Conservation (phyloP, 208 protist species). For the Trypanosoma rangeli region DNA sequence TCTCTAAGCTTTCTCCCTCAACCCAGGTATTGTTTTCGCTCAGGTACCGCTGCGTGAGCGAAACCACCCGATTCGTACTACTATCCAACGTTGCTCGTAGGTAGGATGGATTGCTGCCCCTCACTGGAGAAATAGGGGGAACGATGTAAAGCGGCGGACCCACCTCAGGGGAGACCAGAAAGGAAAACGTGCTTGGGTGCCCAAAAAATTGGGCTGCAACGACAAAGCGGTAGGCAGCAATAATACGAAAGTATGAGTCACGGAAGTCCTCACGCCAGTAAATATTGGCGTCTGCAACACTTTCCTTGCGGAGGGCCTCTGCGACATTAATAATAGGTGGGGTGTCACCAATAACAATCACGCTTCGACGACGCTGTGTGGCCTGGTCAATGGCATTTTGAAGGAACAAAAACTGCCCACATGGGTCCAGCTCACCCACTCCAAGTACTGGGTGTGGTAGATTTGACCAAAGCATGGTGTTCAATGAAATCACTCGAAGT, state of each 20-base stretch:
- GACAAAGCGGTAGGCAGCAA: conserved; percentile 44
- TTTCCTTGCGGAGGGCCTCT: conserved; percentile 35
- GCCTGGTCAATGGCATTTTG: conserved; percentile 42
- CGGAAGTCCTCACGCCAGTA: conserved; percentile 71
- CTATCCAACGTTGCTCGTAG: conserved; percentile 47
- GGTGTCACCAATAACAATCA: conserved; percentile 73
- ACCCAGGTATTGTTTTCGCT: conserved; percentile 36
- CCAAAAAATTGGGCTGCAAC: conserved; percentile 71
- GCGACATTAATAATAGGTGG: conserved; percentile 57
- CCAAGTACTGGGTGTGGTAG: conserved; percentile 35
- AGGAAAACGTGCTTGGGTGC: conserved; percentile 57
- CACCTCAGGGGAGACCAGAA: conserved; percentile 31
- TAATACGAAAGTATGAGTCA: conserved; percentile 45
- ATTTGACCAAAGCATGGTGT: conserved; percentile 77
- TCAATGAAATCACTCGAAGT: conserved; percentile 60
- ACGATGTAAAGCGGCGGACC: conserved; percentile 51
- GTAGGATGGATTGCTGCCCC: conserved; percentile 66
- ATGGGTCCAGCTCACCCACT: conserved; percentile 59
- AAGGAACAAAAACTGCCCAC: conserved; percentile 76
- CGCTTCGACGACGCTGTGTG: conserved; percentile 35
- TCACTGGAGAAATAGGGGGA: conserved; percentile 69
- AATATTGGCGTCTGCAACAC: conserved; percentile 12
- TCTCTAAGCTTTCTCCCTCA: conserved; percentile 29
- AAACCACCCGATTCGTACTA: conserved; percentile 34
- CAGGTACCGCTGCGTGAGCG: conserved; percentile 54